phyloP scores from a whole-genome alignment of 305 asterid species.

The Rubia tinctorum region DNA sequence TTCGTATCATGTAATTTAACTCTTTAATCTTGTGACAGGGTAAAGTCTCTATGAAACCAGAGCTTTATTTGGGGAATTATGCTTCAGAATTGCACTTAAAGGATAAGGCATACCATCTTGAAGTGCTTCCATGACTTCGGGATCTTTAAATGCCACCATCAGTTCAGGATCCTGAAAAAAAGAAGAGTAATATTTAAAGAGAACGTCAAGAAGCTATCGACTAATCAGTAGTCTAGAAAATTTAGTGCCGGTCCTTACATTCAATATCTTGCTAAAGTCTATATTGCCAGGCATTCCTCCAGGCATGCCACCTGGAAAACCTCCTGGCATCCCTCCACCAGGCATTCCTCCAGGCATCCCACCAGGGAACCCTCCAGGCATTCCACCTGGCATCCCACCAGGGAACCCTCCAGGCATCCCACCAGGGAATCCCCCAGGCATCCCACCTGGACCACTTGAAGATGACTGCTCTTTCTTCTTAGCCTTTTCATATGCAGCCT shows the following conservation, averaged over 20 bases:
- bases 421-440: slow-evolving; percentile 32
- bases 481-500: slow-evolving; percentile 95
- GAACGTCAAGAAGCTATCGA: not conserved
- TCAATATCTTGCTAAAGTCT: slow-evolving; percentile 84
- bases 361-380: slow-evolving; percentile 41
- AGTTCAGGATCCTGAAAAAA: slow-evolving; percentile 84
- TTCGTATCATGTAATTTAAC: not conserved
- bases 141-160: slow-evolving; percentile 94
- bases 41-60: not conserved
- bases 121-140: slow-evolving; percentile 93
- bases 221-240: not conserved
- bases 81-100: slow-evolving; percentile 9
- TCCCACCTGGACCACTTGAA: slow-evolving; percentile 49
- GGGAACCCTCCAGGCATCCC: slow-evolving; percentile 36
- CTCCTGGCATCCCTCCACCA: slow-evolving; percentile 40
- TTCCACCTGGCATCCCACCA: slow-evolving; percentile 37
- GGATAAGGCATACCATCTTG: slow-evolving; percentile 70
- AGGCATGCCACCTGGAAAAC: slow-evolving; percentile 38
- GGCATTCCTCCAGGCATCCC: slow-evolving; percentile 33
- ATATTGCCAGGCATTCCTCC: slow-evolving; percentile 55
- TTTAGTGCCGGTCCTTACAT: slow-evolving; percentile 38
- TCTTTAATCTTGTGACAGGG: not conserved
- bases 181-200: slow-evolving; percentile 12
- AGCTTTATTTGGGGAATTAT: not conserved
- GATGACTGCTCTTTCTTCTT: slow-evolving; percentile 78